Evolutionary conservation across 2,329 filamentous ascomycete genomes (phyloP).

Genomic region (Scytalidium lignicola): DNA sequence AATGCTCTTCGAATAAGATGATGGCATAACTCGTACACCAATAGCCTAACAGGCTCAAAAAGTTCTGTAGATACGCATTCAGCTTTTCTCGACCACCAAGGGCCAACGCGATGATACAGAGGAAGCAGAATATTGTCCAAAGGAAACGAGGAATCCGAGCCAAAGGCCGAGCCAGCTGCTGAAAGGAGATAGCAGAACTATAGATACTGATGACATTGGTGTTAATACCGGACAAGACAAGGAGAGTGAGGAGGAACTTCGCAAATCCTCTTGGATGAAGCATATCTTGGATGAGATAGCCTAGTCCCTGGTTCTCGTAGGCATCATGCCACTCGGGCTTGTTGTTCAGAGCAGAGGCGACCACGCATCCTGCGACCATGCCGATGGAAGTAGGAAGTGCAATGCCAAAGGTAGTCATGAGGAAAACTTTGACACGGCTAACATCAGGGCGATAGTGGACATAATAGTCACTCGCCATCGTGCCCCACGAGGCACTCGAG

Average conservation of each 20-base stretch:
- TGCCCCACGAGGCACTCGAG: slow-evolving; percentile 43
- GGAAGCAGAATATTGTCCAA: slow-evolving; percentile 42
- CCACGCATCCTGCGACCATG: slow-evolving; percentile 40
- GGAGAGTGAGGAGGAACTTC: slow-evolving; percentile 33
- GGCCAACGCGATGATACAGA: slow-evolving; percentile 38
- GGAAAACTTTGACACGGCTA: slow-evolving; percentile 15
- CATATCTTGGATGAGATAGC: slow-evolving; percentile 39
- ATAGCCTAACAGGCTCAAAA: slow-evolving; percentile 62
- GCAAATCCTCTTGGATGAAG: slow-evolving; percentile 41
- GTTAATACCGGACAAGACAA: slow-evolving; percentile 28
- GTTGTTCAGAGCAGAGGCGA: slow-evolving; percentile 36
- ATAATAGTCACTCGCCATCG: slow-evolving; percentile 41
- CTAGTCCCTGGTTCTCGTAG: slow-evolving; percentile 36
- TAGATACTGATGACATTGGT: slow-evolving; percentile 40
- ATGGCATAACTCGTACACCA: slow-evolving; percentile 68
- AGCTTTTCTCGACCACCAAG: slow-evolving; percentile 40
- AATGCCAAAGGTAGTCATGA: not conserved
- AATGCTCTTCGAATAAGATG: slow-evolving; percentile 59
- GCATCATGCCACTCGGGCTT: slow-evolving; percentile 33
- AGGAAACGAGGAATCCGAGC: slow-evolving; percentile 40
- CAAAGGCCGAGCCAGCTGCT: slow-evolving; percentile 39
- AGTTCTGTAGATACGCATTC: slow-evolving; percentile 51
- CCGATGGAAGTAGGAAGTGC: slow-evolving; percentile 36
- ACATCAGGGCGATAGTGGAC: slow-evolving; percentile 43
- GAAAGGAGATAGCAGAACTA: slow-evolving; percentile 31